Evolutionary conservation across 2,329 filamentous ascomycete species (phyloP), one percentile per base, ranked within the genome.

Genomic region (Aureobasidium uvarum): DNA sequence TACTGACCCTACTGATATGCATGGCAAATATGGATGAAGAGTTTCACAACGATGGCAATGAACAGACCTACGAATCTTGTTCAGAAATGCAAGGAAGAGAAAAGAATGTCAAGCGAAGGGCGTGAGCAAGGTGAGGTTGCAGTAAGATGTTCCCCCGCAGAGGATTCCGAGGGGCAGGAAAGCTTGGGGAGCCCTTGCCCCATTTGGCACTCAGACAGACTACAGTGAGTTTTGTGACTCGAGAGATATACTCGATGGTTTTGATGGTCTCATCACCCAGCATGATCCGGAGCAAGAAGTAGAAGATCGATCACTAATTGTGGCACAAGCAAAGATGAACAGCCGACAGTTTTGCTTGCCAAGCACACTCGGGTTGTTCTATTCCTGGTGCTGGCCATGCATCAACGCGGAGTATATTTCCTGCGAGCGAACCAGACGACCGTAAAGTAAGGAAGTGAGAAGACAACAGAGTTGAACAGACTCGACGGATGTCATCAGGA

Each of bases 1-100:
- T 50, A 65, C 70, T 51, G 68, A 75, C 75, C 67, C 74, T 73
- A 62, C 71, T 72, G 66, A 77, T 74, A 46, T 68, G 73, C 74
- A 76, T 74, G 48, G 66, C 69, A 39, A 68, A 23, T 25, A 7
- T 60, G 20, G 18, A 33, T 20, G n/a, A 28, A 48, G 7, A 13
- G 4, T 16, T 25, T 36, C 18, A 41, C 6, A 4, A 31, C 14
- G 41, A 10, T 23, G 20, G 11, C 5, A 31, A 25, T n/a, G 8
- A 45, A 11, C 5, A 48, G 7, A 50, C 69, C 16, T 69, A 68
- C 46, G 1, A 23, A 41, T 38, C 18, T 45, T 23, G 45, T 14
- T 20, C 16, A 31, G 7, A 33, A 23, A 33, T 6, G 18, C 7
- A 28, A 23, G 3, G 31, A n/a, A 5, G 43, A 38, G 14, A 28